These are phyloP conservation scores for Scheffersomyces ergatensis DNA, from an alignment of 805 yeast species.

Conservation along the genomic window DNA sequence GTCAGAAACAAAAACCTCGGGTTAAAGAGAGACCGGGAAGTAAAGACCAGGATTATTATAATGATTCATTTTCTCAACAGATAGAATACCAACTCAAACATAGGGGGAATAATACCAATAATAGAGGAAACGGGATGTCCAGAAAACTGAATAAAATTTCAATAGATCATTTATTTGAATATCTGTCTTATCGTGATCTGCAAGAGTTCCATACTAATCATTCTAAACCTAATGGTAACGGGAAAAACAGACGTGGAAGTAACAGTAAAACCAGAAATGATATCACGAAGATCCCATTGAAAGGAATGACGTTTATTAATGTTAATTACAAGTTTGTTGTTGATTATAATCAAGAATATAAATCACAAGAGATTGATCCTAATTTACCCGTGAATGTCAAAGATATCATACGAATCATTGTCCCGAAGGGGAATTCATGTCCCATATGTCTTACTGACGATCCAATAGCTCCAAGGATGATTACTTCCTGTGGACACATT, in stretches of 20 bases:
- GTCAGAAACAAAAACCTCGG: not conserved
- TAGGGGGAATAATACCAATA: slow-evolving; percentile 8
- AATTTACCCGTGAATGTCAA: slow-evolving; percentile 65
- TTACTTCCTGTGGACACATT: slow-evolving; percentile 84
- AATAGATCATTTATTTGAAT: slow-evolving; percentile 64
- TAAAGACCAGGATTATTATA: not conserved
- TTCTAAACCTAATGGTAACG: slow-evolving; percentile 20
- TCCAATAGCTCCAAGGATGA: slow-evolving; percentile 92
- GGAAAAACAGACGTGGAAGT: slow-evolving; percentile 10
- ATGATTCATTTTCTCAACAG: slow-evolving; percentile 7
- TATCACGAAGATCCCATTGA: slow-evolving; percentile 39
- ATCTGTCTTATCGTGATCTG: slow-evolving; percentile 41
- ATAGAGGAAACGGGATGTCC: slow-evolving; percentile 9
- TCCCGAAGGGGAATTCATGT: slow-evolving; percentile 75
- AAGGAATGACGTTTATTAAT: slow-evolving; percentile 71
- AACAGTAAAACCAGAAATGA: slow-evolving; percentile 7
- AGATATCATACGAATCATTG: slow-evolving; percentile 68
- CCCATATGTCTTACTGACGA: slow-evolving; percentile 88
- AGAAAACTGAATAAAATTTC: slow-evolving; percentile 7
- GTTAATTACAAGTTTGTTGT: slow-evolving; percentile 83
- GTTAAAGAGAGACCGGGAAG: not conserved
- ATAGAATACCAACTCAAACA: slow-evolving; percentile 13
- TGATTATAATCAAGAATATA: slow-evolving; percentile 56
- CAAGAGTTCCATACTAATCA: slow-evolving; percentile 15
- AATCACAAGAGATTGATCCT: slow-evolving; percentile 66